A percentile compares a stretch with the other conserved stretches of the same genome.
phyloP scores from a whole-genome alignment of 2,329 filamentous ascomycete species.

The Blumeria hordei region DNA sequence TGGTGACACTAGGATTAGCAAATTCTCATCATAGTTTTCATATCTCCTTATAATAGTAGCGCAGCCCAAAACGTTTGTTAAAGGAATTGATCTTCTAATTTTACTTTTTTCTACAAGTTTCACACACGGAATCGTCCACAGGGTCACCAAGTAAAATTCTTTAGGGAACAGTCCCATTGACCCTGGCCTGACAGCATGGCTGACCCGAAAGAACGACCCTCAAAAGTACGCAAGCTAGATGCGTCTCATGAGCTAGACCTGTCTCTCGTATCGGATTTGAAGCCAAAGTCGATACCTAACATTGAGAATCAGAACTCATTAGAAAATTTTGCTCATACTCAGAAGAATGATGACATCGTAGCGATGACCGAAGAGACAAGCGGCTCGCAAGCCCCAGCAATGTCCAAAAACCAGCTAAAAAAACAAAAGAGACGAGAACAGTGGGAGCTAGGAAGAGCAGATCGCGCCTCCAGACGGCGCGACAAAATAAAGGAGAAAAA shows the following conservation, averaged over 20 bases:
- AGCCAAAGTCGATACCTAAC: not conserved
- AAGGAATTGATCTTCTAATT: no score
- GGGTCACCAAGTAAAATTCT: no score
- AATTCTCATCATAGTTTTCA: no score
- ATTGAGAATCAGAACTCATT: not conserved
- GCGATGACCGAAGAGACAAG: not conserved
- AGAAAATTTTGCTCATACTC: not conserved
- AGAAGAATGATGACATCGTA: slow-evolving; percentile 1
- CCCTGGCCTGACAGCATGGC: no score
- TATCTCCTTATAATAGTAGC: no score
- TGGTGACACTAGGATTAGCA: no score
- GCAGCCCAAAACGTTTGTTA: no score
- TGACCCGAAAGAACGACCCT: slow-evolving; percentile 4
- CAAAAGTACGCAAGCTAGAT: slow-evolving; percentile 12
- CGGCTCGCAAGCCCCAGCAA: slow-evolving; percentile 2
- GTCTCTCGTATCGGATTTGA: slow-evolving; percentile 2
- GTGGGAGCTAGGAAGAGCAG: slow-evolving; percentile 50
- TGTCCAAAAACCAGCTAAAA: slow-evolving; percentile 77
- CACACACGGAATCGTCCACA: no score
- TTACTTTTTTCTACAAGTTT: no score
- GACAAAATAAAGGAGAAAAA: slow-evolving; percentile 26
- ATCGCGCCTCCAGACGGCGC: slow-evolving; percentile 28
- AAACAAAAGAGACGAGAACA: slow-evolving; percentile 45
- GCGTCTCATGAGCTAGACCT: not conserved
- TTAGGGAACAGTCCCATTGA: no score